Evolutionary conservation across 257 asterid genomes (phyloP).

Genomic region (Verbascum thapsus): DNA sequence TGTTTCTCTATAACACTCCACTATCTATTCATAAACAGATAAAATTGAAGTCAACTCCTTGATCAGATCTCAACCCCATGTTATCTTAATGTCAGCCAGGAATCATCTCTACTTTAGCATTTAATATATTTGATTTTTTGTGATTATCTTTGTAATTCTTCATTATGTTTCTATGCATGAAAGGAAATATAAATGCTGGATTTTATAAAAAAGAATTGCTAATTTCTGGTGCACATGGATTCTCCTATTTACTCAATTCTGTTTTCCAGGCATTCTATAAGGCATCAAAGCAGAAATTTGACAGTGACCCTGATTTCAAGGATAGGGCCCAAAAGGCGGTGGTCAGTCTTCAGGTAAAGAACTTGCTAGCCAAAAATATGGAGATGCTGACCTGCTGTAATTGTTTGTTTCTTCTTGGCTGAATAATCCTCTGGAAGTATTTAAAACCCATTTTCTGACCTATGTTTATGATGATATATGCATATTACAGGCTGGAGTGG

Average conservation of each 20-base stretch:
- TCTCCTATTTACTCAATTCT: slow-evolving; percentile 22
- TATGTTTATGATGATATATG: slow-evolving; percentile 16
- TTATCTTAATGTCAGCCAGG: slow-evolving; percentile 4
- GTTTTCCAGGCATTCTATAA: slow-evolving; percentile 73
- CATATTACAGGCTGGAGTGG: slow-evolving; percentile 70
- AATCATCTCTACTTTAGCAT: background rate
- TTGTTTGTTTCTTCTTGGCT: slow-evolving; percentile 13
- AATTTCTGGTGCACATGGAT: background rate
- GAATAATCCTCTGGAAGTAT: slow-evolving; percentile 17
- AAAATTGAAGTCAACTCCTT: background rate
- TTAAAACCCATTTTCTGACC: background rate
- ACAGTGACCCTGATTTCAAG: slow-evolving; percentile 72
- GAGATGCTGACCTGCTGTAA: background rate
- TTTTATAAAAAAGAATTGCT: background rate
- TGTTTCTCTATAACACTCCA: slow-evolving; percentile 1
- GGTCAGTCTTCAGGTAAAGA: slow-evolving; percentile 89
- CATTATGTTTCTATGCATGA: background rate
- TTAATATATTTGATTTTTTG: slow-evolving; percentile 5
- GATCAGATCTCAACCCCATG: slow-evolving; percentile 6
- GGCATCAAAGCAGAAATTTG: slow-evolving; percentile 87
- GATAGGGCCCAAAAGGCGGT: slow-evolving; percentile 91
- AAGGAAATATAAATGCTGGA: slow-evolving; percentile 8
- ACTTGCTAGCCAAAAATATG: slow-evolving; percentile 16
- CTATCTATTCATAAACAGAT: slow-evolving; percentile 11
- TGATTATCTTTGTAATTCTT: background rate